Base-by-base conservation (phyloP, 192 early-diverging fungal species). In the Linnemannia exigua region DNA sequence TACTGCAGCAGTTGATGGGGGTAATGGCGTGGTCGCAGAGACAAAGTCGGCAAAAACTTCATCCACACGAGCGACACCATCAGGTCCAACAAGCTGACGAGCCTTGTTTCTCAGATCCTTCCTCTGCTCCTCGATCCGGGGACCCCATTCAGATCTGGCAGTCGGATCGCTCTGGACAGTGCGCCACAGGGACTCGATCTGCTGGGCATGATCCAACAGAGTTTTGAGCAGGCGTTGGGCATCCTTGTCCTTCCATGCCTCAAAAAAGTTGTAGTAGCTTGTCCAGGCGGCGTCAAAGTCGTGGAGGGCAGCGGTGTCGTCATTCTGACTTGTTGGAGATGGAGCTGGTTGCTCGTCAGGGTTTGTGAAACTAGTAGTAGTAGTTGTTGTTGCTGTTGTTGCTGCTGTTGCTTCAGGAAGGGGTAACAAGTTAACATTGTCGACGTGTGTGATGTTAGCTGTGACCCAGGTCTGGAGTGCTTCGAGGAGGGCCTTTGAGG, bases 241-340 rank as follows among this genome's bases (percentile, higher is more conserved):
- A 81, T 97, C 96, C 70, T 84, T 85, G 8, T 87, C 74, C 77
- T 96, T 96, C 95, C 95, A 97, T 4, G 88, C 89, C 61, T 95
- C 88, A 73, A 97, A 97, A 15, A 91, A 82, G 44, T 70, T 76
- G 82, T 91, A 94, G 81, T 91, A 97, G 17, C 80, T 86, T 54
- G 80, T 84, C 91, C 91, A 97, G 11, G 88, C 74, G 3, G 87
- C 71, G 52, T 92, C 87, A 78, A 96, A 94, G 33, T 76, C 20
- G 7, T 38, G 70, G 3, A 77, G 46, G 0, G 76, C 14, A 2
- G 52, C 20, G 31, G 72, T 31, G 22, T 70, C n/a, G 52, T 50
- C 20, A 5, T 36, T 20, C 22, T 66, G 63, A 37, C 5, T 28
- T 12, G 4, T 11, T 33, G 19, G n/a, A 25, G 8, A 28, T 2